phyloP scores from a whole-genome alignment of 352 stramenopile species.

The Phytophthora rubi region DNA sequence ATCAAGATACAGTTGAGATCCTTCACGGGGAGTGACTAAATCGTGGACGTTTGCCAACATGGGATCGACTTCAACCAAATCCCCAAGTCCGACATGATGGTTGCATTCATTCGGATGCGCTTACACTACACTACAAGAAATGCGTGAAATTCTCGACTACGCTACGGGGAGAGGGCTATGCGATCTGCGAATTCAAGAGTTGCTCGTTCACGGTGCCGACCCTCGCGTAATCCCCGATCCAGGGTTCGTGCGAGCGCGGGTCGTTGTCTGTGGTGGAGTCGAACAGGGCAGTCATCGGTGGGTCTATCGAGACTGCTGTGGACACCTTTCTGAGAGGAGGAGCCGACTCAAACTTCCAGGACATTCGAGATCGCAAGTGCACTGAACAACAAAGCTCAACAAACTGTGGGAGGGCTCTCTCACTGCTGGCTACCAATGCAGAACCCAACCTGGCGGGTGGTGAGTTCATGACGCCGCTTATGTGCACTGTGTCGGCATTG shows the following conservation, averaged over 20 bases:
- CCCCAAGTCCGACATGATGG: slow-evolving; percentile 44
- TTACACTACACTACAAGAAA: slow-evolving; percentile 69
- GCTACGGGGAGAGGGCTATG: slow-evolving; percentile 38
- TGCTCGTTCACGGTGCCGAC: slow-evolving; percentile 62
- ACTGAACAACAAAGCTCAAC: slow-evolving; percentile 71
- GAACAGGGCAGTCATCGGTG: too few relatives aligned
- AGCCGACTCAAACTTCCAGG: slow-evolving; percentile 73
- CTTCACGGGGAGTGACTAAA: slow-evolving; percentile 73
- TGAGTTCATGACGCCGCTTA: too few relatives aligned
- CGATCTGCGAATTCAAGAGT: slow-evolving; percentile 34
- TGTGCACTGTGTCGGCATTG: too few relatives aligned
- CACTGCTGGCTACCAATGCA: too few relatives aligned
- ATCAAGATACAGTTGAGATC: slow-evolving; percentile 82
- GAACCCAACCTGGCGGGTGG: too few relatives aligned
- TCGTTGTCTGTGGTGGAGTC: too few relatives aligned
- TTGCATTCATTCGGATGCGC: slow-evolving; percentile 51
- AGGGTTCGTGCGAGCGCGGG: slow-evolving; percentile 55
- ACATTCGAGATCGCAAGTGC: slow-evolving; percentile 61
- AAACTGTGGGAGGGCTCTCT: slow-evolving; percentile 18
- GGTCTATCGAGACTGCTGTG: slow-evolving; percentile 44
- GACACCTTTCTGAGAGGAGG: slow-evolving; percentile 57
- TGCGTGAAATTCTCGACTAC: slow-evolving; percentile 57
- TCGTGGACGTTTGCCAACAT: slow-evolving; percentile 55
- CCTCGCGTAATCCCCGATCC: slow-evolving; percentile 65
- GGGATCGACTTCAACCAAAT: slow-evolving; percentile 33